A percentile compares a stretch with the other conserved stretches of the same genome.
These are phyloP conservation scores for Nicotiana otophora DNA, from an alignment of 257 asterid genomes.

Conservation along the genomic window DNA sequence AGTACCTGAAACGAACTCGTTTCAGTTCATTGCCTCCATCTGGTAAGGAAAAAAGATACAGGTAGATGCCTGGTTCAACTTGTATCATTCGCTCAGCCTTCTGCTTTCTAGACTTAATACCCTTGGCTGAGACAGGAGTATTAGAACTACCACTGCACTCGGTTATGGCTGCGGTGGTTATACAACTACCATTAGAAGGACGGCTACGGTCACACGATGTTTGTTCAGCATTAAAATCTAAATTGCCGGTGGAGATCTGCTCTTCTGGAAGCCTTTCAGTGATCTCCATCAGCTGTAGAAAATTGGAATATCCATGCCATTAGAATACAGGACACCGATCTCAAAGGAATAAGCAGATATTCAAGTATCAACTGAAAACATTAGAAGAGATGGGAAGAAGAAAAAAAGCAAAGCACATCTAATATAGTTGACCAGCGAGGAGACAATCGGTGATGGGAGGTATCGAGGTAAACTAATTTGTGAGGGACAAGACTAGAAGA, in stretches of 20 bases:
- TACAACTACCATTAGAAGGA: conserved; percentile 37
- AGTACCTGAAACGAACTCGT: conserved; percentile 92
- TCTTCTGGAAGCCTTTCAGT: conserved; percentile 39
- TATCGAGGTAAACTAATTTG: neutral
- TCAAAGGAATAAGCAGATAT: neutral
- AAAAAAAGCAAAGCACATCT: neutral
- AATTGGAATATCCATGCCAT: conserved; percentile 7
- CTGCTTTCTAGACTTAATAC: conserved; percentile 38
- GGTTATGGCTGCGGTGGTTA: conserved; percentile 26
- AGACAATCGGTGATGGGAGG: neutral
- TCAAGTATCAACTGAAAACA: neutral
- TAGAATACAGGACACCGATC: neutral
- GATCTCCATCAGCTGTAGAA: conserved; percentile 65
- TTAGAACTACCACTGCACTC: conserved; percentile 39
- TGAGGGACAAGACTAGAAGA: neutral
- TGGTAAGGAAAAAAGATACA: conserved; percentile 51
- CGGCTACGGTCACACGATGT: conserved; percentile 14
- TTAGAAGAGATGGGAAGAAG: neutral
- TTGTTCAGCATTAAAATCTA: conserved; percentile 25
- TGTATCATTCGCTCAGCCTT: conserved; percentile 54
- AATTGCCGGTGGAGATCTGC: conserved; percentile 24
- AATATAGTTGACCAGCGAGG: neutral
- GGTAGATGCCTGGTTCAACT: conserved; percentile 80
- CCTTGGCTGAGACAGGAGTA: conserved; percentile 26
- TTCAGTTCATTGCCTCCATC: conserved; percentile 63